Conservation (phyloP, 352 stramenopile genomes). For the Phytophthora fragariaefolia region DNA sequence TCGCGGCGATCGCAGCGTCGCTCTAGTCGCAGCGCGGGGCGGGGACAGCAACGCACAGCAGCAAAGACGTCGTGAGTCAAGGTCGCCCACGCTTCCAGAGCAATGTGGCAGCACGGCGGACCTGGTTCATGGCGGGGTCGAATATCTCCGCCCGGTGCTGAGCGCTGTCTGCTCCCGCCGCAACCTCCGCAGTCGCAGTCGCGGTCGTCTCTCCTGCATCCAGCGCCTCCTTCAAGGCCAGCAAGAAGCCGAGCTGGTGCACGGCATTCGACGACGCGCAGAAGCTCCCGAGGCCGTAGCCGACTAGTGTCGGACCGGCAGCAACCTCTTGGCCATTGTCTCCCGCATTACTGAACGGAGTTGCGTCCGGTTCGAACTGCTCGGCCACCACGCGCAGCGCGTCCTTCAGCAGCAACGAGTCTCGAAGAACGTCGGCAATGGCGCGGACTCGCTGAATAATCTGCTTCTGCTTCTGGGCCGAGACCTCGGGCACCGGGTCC, state of each 20-base stretch:
- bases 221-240: slow-evolving; percentile 47
- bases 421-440: slow-evolving; percentile 42
- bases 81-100: background rate
- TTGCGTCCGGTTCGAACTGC: slow-evolving; percentile 35
- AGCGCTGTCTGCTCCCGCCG: background rate
- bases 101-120: slow-evolving; percentile 12
- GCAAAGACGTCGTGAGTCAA: background rate
- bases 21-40: slow-evolving; percentile 53
- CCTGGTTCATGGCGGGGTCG: slow-evolving; percentile 84
- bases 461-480: slow-evolving; percentile 41
- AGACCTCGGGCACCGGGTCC: slow-evolving; percentile 37
- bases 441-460: slow-evolving; percentile 48
- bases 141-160: slow-evolving; percentile 53
- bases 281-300: slow-evolving; percentile 83
- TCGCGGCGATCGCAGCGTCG: slow-evolving; percentile 56
- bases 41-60: too few species aligned
- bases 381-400: slow-evolving; percentile 30
- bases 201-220: background rate
- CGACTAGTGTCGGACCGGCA: slow-evolving; percentile 43
- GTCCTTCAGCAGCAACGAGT: slow-evolving; percentile 37
- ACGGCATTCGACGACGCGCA: slow-evolving; percentile 75
- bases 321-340: slow-evolving; percentile 3
- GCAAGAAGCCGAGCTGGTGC: slow-evolving; percentile 73
- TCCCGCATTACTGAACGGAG: background rate
- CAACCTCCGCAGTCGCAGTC: background rate